Conservation (phyloP, 257 asterid species). For the Solanum okadae region DNA sequence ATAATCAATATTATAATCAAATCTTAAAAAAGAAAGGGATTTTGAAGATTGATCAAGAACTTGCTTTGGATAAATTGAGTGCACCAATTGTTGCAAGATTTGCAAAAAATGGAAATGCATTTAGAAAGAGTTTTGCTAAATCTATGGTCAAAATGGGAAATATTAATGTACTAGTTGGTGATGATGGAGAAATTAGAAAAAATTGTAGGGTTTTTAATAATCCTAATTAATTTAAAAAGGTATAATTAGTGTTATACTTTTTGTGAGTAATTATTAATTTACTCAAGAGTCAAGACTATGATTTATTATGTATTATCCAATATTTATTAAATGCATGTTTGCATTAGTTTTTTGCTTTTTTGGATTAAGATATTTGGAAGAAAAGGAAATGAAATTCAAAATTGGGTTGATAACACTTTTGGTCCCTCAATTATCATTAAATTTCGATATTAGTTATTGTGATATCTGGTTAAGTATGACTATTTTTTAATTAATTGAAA, state of each 20-base stretch:
- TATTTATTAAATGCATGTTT: not conserved
- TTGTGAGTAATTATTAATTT: not conserved
- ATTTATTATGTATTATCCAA: not conserved
- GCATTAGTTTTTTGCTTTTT: not conserved
- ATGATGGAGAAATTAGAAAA: conserved; percentile 22
- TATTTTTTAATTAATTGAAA: not conserved
- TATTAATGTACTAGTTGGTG: conserved; percentile 16
- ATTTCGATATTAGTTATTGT: not conserved
- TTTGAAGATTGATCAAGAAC: conserved; percentile 56
- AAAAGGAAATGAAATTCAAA: not conserved
- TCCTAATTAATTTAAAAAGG: not conserved
- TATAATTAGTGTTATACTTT: not conserved
- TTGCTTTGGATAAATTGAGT: conserved; percentile 36
- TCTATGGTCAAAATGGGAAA: conserved; percentile 25
- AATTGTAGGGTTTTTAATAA: conserved; percentile 20
- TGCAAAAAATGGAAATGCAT: conserved; percentile 1
- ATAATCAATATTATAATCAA: conserved; percentile 58
- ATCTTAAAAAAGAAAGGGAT: conserved; percentile 41
- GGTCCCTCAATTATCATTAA: not conserved
- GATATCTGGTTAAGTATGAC: not conserved
- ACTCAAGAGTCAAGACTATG: not conserved
- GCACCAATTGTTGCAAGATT: conserved; percentile 16
- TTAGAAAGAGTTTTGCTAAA: conserved; percentile 4
- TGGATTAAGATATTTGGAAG: not conserved
- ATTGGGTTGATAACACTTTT: not conserved